phyloP scores from a whole-genome alignment of 345 rosid genomes.

The Zanthoxylum bungeanum region DNA sequence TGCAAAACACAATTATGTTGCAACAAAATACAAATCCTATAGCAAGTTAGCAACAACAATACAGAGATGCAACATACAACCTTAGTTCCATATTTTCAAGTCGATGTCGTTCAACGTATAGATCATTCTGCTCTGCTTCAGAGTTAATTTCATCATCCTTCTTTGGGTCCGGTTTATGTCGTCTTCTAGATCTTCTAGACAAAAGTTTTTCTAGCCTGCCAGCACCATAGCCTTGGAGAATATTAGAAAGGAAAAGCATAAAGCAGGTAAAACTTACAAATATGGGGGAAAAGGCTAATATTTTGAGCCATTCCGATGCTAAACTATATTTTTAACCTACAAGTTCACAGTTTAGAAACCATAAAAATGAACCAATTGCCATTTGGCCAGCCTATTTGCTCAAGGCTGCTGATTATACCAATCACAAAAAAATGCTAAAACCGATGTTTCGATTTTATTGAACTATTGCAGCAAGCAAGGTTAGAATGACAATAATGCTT shows the following conservation, averaged over 20 bases:
- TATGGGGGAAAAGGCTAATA: background rate
- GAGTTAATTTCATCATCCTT: slow-evolving; percentile 59
- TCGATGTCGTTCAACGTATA: slow-evolving; percentile 74
- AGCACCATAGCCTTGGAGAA: slow-evolving; percentile 20
- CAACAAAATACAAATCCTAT: background rate
- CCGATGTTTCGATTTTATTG: background rate
- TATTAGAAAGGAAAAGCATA: slow-evolving; percentile 15
- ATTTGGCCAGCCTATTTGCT: background rate
- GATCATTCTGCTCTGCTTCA: slow-evolving; percentile 48
- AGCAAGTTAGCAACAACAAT: slow-evolving; percentile 3
- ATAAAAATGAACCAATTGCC: background rate
- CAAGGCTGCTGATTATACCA: background rate
- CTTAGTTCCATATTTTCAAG: slow-evolving; percentile 81
- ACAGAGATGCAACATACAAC: slow-evolving; percentile 28
- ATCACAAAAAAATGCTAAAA: background rate
- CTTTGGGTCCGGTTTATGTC: slow-evolving; percentile 51
- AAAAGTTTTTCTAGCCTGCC: slow-evolving; percentile 69
- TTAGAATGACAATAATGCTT: background rate
- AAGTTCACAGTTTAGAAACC: slow-evolving; percentile 15
- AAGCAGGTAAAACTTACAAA: slow-evolving; percentile 4
- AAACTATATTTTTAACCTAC: background rate
- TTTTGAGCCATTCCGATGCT: background rate
- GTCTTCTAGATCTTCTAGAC: slow-evolving; percentile 37
- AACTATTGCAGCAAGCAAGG: background rate
- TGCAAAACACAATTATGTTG: background rate